These are phyloP conservation scores for Mycena maculata DNA, from an alignment of 768 basidiomycete genomes.

Conservation along the genomic window DNA sequence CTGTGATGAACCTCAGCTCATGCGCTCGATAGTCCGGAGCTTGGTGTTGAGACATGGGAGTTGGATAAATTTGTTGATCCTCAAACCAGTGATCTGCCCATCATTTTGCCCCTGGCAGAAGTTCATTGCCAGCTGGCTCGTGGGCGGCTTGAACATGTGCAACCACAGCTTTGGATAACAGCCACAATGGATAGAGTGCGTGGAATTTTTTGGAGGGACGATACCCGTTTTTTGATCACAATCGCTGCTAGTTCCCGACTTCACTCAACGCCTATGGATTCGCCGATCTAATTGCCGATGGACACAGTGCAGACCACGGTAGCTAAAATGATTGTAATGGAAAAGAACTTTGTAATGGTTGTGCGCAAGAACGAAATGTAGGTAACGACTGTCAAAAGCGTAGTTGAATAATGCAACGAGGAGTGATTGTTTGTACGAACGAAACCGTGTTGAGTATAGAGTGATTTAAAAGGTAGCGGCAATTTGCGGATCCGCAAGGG, in stretches of 20 bases:
- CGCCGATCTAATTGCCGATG: neutral
- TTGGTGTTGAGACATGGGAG: slow-evolving; percentile 35
- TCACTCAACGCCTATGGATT: slow-evolving; percentile 10
- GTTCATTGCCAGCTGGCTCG: slow-evolving; percentile 32
- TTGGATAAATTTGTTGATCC: slow-evolving; percentile 15
- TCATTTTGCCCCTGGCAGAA: slow-evolving; percentile 25
- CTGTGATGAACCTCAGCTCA: neutral
- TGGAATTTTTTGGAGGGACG: neutral
- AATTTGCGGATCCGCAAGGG: too few relatives aligned
- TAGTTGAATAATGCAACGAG: too few relatives aligned
- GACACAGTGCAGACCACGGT: neutral
- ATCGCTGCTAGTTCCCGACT: neutral
- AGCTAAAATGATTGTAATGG: neutral
- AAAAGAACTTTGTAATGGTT: neutral
- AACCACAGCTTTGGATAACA: slow-evolving; percentile 35
- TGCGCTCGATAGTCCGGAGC: slow-evolving; percentile 33
- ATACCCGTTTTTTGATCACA: neutral
- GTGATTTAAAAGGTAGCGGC: too few relatives aligned
- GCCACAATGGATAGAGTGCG: slow-evolving; percentile 28
- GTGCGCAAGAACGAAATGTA: too few relatives aligned
- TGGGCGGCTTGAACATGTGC: slow-evolving; percentile 18
- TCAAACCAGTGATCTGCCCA: slow-evolving; percentile 18
- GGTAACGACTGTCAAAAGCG: too few relatives aligned
- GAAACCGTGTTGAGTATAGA: too few relatives aligned
- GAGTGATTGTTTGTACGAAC: too few relatives aligned